Evolutionary conservation across 257 asterid genomes (phyloP), one percentile per base, ranked within the genome.

Genomic region (Catharanthus roseus): DNA sequence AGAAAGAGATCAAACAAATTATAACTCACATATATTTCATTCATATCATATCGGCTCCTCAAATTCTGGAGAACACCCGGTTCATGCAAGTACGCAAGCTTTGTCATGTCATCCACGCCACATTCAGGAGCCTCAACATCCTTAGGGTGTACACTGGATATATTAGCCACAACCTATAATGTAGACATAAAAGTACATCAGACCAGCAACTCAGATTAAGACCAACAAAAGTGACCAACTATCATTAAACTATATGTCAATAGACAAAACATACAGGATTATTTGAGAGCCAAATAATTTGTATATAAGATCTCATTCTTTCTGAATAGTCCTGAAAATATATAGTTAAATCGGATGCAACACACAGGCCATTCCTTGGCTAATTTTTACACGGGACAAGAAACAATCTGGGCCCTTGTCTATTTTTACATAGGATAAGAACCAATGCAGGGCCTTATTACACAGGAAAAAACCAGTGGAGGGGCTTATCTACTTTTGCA

Each of bases 41-140:
- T 85, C 65, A 82, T 78, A 79, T 86, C 87, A 73, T 86, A 92
- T 80, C 98, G 79, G 63, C 80, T 71, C 75, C 73, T 85, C 89
- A 92, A 72, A 77, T 92, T 92, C 82, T 88, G 84, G 72, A 92
- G 74, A 78, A 88, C 95, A 64, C 98, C 96, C 21, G 98, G 98
- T 80, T 92, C 98, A 69, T 90, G 98, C 84, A 92, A 84, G 78
- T 92, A 92, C 50, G 96, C 83, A 72, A 92, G 95, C 82, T 81
- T 92, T 77, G 96, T 92, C 96, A 92, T 92, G 72, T 92, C 98
- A 83, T 92, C 96, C 87, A 86, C 90, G 0, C 98, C 95, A 80
- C 78, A 67, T 10, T 81, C 61, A 64, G 92, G 90, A 60, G 93
- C 95, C 71, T 92, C 98, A 13, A 81, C 83, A 82, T 92, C 98